These are phyloP conservation scores for Bremia lactucae DNA, from an alignment of 352 stramenopile species.

Conservation along the genomic window DNA sequence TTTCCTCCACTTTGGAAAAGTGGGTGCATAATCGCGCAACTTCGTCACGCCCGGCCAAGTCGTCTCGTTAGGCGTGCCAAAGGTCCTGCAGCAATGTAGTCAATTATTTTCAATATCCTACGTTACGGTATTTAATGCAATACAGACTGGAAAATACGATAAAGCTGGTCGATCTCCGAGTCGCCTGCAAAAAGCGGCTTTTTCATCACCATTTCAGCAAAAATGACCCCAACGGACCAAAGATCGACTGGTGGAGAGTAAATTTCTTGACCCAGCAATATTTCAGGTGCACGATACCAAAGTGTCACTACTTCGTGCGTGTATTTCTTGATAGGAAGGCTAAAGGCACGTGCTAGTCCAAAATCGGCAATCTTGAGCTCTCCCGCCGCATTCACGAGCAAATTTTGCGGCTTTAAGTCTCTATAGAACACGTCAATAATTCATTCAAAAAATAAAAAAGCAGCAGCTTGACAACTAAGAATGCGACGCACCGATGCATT, in stretches of 20 bases:
- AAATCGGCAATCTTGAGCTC: slow-evolving; percentile 98
- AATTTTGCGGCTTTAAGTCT: slow-evolving; percentile 97
- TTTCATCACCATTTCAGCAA: slow-evolving; percentile 77
- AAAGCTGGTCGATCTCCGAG: slow-evolving; percentile 84
- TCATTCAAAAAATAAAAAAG: background rate
- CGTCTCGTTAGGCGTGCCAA: slow-evolving; percentile 94
- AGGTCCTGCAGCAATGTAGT: too few relatives aligned
- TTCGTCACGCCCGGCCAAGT: slow-evolving; percentile 94
- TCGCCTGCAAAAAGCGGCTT: slow-evolving; percentile 75
- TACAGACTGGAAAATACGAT: slow-evolving; percentile 70
- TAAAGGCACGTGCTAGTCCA: slow-evolving; percentile 93
- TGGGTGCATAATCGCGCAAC: slow-evolving; percentile 90
- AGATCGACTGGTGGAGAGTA: slow-evolving; percentile 84
- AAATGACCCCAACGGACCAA: slow-evolving; percentile 82
- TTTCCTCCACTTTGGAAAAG: slow-evolving; percentile 95
- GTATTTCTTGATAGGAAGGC: slow-evolving; percentile 93
- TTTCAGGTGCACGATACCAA: slow-evolving; percentile 98
- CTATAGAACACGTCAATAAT: slow-evolving; percentile 19
- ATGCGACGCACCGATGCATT: slow-evolving; percentile 62
- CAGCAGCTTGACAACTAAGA: too few relatives aligned
- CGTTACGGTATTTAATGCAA: too few relatives aligned
- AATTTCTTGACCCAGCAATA: slow-evolving; percentile 91
- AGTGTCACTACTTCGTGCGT: slow-evolving; percentile 98
- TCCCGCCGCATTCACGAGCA: slow-evolving; percentile 91
- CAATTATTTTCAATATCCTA: too few relatives aligned